These are phyloP conservation scores for Sugiyamaella americana DNA, from an alignment of 805 yeast genomes.

Conservation along the genomic window DNA sequence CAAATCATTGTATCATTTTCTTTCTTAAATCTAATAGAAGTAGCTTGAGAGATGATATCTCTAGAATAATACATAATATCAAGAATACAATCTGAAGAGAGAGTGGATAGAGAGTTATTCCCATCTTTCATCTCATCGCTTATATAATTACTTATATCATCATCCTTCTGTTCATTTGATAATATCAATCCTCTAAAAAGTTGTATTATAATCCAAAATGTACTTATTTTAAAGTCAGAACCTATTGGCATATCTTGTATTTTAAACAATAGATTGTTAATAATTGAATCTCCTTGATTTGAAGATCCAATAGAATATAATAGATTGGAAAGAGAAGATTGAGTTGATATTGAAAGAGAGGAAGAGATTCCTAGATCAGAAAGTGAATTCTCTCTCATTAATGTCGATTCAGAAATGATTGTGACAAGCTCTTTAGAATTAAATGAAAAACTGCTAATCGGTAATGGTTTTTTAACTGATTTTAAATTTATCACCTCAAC, in stretches of 20 bases:
- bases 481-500: background rate
- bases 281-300: background rate
- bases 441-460: background rate
- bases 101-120: too few relatives aligned
- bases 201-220: background rate
- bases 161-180: background rate
- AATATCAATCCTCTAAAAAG: background rate
- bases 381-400: background rate
- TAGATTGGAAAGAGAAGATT: background rate
- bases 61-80: background rate
- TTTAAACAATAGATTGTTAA: background rate
- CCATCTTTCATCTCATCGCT: too few relatives aligned
- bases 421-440: background rate
- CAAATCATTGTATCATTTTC: constrained; percentile 9
- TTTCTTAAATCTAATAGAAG: constrained; percentile 3
- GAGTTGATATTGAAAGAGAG: background rate
- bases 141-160: background rate
- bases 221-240: background rate
- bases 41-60: background rate
- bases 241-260: background rate
- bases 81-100: background rate
- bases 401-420: background rate
- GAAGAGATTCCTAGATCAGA: constrained; percentile 7
- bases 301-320: background rate
- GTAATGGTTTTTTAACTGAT: background rate